Evolutionary conservation across 768 basidiomycete genomes (phyloP).

Genomic region (Lyophyllum semitale): DNA sequence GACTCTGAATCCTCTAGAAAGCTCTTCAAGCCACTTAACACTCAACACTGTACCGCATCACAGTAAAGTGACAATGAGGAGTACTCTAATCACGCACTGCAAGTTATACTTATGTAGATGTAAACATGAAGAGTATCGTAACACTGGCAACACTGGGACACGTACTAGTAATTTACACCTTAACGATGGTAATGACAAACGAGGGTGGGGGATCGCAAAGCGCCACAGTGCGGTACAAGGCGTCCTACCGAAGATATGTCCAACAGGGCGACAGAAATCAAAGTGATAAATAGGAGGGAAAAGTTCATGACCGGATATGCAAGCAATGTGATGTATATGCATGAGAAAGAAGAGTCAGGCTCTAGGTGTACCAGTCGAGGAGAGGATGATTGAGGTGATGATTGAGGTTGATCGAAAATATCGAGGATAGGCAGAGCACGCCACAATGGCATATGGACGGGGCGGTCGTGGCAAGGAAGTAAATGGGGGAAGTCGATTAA

Average conservation of each 20-base stretch:
- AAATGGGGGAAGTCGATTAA: not conserved
- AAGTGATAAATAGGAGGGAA: slow-evolving; percentile 16
- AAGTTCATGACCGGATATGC: slow-evolving; percentile 14
- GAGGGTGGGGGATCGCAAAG: slow-evolving; percentile 2
- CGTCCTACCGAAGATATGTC: slow-evolving; percentile 6
- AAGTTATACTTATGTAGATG: not conserved
- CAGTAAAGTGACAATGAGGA: not conserved
- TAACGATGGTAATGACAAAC: slow-evolving; percentile 3
- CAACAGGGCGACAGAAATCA: slow-evolving; percentile 11
- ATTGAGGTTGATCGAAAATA: not conserved
- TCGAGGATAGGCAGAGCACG: not conserved
- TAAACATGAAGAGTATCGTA: slow-evolving; percentile 3
- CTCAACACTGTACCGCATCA: not conserved
- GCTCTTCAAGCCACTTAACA: no score
- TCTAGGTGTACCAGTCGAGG: not conserved
- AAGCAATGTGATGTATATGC: slow-evolving; percentile 18
- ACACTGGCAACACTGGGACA: slow-evolving; percentile 1
- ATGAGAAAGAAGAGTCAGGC: not conserved
- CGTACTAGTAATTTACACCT: slow-evolving; percentile 9
- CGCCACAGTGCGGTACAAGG: not conserved
- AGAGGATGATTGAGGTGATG: not conserved
- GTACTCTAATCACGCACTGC: not conserved
- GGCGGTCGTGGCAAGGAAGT: not conserved
- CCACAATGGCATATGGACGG: not conserved
- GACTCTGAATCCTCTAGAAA: no score